These are phyloP conservation scores for Pichia nakasei DNA, from an alignment of 805 yeast genomes.

Conservation along the genomic window DNA sequence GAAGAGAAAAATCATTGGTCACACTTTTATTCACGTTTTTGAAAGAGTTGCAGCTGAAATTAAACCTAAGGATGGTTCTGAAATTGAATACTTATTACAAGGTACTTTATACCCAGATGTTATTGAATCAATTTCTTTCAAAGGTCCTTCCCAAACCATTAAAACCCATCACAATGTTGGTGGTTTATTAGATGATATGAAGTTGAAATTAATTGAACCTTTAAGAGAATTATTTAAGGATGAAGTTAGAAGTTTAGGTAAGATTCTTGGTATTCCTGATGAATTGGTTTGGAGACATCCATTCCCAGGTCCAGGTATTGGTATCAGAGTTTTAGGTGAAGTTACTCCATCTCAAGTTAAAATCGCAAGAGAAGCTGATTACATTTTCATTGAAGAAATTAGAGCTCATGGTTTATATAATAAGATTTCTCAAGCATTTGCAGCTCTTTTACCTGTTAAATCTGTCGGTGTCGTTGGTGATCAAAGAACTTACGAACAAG, in stretches of 20 bases:
- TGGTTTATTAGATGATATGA: constrained; percentile 96
- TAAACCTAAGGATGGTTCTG: constrained; percentile 81
- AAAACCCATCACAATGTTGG: constrained; percentile 99
- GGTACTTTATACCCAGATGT: constrained; percentile 98
- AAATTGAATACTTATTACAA: constrained; percentile 87
- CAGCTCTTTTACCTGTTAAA: constrained; percentile 92
- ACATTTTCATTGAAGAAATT: constrained; percentile 93
- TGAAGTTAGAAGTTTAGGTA: constrained; percentile 96
- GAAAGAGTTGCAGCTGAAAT: constrained; percentile 93
- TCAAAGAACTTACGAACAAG: constrained; percentile 98
- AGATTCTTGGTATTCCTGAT: constrained; percentile 88
- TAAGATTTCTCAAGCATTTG: constrained; percentile 95
- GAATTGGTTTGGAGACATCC: constrained; percentile 99
- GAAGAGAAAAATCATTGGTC: constrained; percentile 97
- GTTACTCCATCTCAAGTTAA: constrained; percentile 88
- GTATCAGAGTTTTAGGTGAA: constrained; percentile 95
- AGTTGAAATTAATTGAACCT: constrained; percentile 96
- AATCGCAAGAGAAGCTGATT: constrained; percentile 96
- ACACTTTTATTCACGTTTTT: constrained; percentile 93
- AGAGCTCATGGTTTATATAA: constrained; percentile 86
- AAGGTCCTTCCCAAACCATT: constrained; percentile 99
- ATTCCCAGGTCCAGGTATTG: constrained; percentile 99
- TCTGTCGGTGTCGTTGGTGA: constrained; percentile 99
- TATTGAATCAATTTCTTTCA: constrained; percentile 95
- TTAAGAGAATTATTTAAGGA: constrained; percentile 97